Evolutionary conservation across 805 yeast genomes (phyloP), one percentile per base, ranked within the genome.

Genomic region (Suhomyces sp.): DNA sequence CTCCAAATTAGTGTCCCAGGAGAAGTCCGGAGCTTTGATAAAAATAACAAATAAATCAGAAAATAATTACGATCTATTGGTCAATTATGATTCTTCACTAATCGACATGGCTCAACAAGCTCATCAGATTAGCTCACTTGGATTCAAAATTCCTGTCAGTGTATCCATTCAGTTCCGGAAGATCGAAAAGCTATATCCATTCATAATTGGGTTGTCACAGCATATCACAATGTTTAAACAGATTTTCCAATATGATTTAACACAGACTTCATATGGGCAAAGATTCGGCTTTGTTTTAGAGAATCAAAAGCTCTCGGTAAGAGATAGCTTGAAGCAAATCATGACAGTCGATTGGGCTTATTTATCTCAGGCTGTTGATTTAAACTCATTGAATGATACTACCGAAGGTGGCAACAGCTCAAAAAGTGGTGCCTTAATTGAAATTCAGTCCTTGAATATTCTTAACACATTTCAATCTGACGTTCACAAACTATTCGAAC

Each of bases 141-240:
- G 81, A 0, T 81, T 76, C 59, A 79, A 77, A 7, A 66, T 89
- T 0, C 93, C 96, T 0, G 78, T 79, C 22, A 59, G 73, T 4
- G 53, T 87, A 2, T 55, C 71, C 12, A 60, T 78, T 1, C 75
- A 72, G 24, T 74, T 89, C 0, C 74, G 81, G 43, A 77, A 74
- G 27, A 72, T 84, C 2, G 73, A 79, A 50, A 68, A 74, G 27
- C 60, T 86, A 0, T 78, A 83, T 47, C 89, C 92, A 0, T 76
- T 77, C 55, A 85, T 87, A 0, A 67, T 77, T 3, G 70, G 77
- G 8, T 54, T 89, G 6, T 63, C 67, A 4, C 92, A 87, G 52
- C 76, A 82, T 6, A 48, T 86, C 3, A 62, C 64, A 6, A 66
- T 76, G 1, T 69, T 84, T 48, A 62, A 71, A 46, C 55, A 63